Evolutionary conservation across 768 basidiomycete species (phyloP).

Genomic region (Boletellus ananas): DNA sequence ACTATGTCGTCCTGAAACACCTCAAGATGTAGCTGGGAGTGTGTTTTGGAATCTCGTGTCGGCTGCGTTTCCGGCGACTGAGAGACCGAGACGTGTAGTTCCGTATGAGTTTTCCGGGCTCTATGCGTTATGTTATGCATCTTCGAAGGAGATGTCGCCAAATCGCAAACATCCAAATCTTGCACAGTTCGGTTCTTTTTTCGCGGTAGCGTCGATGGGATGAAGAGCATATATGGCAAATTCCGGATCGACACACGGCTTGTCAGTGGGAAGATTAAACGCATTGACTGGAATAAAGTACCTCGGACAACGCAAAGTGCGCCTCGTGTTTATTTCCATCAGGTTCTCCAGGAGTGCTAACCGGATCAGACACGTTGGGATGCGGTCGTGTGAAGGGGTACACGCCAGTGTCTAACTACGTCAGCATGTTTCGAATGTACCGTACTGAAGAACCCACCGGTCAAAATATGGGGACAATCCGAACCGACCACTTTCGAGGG

Average conservation of each 20-base stretch:
- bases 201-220: not conserved
- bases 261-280: not conserved
- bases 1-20: slow-evolving; percentile 31
- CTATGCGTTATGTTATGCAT: not conserved
- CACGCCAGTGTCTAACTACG: slow-evolving; percentile 9
- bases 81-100: slow-evolving; percentile 13
- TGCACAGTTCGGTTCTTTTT: not conserved
- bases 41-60: slow-evolving; percentile 27
- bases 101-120: slow-evolving; percentile 22
- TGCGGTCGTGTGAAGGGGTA: slow-evolving; percentile 18
- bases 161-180: not conserved
- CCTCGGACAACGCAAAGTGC: slow-evolving; percentile 11
- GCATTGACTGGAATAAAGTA: not conserved
- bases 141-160: not conserved
- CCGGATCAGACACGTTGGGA: not conserved
- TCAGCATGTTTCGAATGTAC: not conserved
- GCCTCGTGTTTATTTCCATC: slow-evolving; percentile 1
- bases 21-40: slow-evolving; percentile 32
- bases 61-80: slow-evolving; percentile 9
- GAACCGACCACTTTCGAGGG: not conserved
- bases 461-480: slow-evolving; percentile 21
- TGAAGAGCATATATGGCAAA: slow-evolving; percentile 25
- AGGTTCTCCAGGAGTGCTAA: slow-evolving; percentile 5
- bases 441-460: slow-evolving; percentile 19
- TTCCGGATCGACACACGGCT: not conserved